Conservation (phyloP, 331 rosid species). For the Phaseolus coccineus region DNA sequence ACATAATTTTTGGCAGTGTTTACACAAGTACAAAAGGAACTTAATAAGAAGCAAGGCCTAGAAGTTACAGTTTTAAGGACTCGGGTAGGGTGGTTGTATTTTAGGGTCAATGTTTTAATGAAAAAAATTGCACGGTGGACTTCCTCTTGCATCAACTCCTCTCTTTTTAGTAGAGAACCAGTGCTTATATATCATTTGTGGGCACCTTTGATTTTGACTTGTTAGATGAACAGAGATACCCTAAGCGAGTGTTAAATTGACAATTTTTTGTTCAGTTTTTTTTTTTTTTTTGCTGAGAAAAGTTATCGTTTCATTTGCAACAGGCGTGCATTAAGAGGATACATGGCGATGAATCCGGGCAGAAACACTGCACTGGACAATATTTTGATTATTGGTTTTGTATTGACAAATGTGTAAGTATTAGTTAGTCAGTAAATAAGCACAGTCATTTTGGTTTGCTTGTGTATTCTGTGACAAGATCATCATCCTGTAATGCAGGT, state of each 20-base stretch:
- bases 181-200: not conserved
- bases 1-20: not conserved
- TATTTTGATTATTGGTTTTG: slow-evolving; percentile 88
- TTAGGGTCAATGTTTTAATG: not conserved
- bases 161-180: not conserved
- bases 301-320: slow-evolving; percentile 36
- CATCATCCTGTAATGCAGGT: slow-evolving; percentile 61
- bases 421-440: slow-evolving; percentile 11
- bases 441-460: slow-evolving; percentile 9
- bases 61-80: not conserved
- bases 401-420: slow-evolving; percentile 89
- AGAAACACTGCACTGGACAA: slow-evolving; percentile 92
- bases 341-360: slow-evolving; percentile 73
- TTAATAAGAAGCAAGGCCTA: slow-evolving; percentile 1
- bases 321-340: slow-evolving; percentile 86
- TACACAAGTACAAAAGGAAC: not conserved
- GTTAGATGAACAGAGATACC: slow-evolving; percentile 5
- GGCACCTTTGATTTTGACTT: slow-evolving; percentile 18
- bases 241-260: not conserved
- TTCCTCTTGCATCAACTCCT: not conserved
- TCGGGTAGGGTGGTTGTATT: not conserved
- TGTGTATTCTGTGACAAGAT: slow-evolving; percentile 34
- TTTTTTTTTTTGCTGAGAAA: slow-evolving; percentile 12
- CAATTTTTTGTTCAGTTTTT: slow-evolving; percentile 2
- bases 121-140: not conserved